Base-by-base conservation (phyloP, 371 early-diverging fungal genomes). In the Lichtheimia hyalospora region DNA sequence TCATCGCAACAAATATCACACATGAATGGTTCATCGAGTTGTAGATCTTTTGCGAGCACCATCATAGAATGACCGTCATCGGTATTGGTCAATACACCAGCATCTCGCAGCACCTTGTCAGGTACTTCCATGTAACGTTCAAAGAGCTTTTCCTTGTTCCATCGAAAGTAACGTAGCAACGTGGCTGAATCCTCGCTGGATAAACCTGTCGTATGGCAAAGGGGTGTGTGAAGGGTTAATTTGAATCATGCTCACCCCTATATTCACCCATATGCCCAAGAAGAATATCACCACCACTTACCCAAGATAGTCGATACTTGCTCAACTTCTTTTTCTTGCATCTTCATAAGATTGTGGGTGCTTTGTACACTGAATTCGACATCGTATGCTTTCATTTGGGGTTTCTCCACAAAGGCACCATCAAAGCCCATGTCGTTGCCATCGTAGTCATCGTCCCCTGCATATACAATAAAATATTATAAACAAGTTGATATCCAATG, bases 61-160 rank as follows among this genome's bases (percentile, higher is more conserved):
- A 69, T 56, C 0, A 60, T 51, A 49, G 49, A 44, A 5, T 67
- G 64, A 23, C 71, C 72, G 18, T 82, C 74, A 5, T 44, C 52
- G 39, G 21, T 34, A 5, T 23, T 54, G 16, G 62, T 68, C 16
- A 86, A 69, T 8, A 97, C 85, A 5, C 98, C 97, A 2, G 94
- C 92, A 20, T 77, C 67, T 46, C 64, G 63, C 41, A 90, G 62
- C 16, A 90, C 90, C 18, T 82, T 79, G 14, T 87, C 89, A 0
- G 91, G 82, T 39, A 81, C 71, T 48, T 93, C 92, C 89, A 95
- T 91, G 69, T 92, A 95, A 42, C 82, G 75, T 68, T 98, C 97
- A 50, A 96, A 83, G 20, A 96, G 75, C 54, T 84, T 75, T 66
- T 98, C 97, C 73, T 94, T 94, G 74, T 95, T 95, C 96, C 97